Percentiles rank a stretch among this genome's conserved stretches.
Conservation (phyloP, 805 yeast genomes). For the Pichia scutulata region DNA sequence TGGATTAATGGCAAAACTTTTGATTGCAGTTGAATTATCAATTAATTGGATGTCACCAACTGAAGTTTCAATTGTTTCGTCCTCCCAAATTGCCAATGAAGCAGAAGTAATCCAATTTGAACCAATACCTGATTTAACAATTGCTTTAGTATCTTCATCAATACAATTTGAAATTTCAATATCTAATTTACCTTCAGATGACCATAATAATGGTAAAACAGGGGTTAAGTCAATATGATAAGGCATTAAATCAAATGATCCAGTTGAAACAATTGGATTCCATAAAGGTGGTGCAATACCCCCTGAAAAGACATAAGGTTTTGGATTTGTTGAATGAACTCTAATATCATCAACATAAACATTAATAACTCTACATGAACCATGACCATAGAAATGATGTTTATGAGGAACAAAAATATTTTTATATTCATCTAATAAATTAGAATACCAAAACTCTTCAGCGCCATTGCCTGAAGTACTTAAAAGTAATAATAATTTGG, state of each 20-base stretch:
- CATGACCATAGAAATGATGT: conserved; percentile 46
- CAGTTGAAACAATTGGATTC: conserved; percentile 69
- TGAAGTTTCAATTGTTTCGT: conserved; percentile 30
- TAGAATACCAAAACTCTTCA: conserved; percentile 81
- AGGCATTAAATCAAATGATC: conserved; percentile 68
- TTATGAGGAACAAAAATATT: conserved; percentile 34
- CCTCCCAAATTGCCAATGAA: conserved; percentile 48
- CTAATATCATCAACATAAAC: conserved; percentile 52
- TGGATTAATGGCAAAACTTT: conserved; percentile 29
- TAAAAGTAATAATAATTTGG: conserved; percentile 49
- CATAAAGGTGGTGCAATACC: conserved; percentile 76
- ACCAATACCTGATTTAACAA: conserved; percentile 31
- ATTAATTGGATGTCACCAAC: conserved; percentile 30
- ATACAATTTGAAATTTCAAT: conserved; percentile 50
- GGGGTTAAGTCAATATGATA: conserved; percentile 65
- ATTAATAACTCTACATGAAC: conserved; percentile 63
- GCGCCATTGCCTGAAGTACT: conserved; percentile 68
- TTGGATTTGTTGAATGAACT: conserved; percentile 58
- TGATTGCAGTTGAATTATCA: conserved; percentile 27
- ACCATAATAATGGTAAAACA: conserved; percentile 63
- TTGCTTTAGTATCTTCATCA: conserved; percentile 29
- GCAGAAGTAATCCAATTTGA: conserved; percentile 58
- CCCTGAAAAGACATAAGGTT: conserved; percentile 72
- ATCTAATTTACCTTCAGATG: conserved; percentile 29
- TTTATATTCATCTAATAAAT: conserved; percentile 41